Percentiles rank a stretch among this genome's conserved stretches.
Conservation (phyloP, 495 filamentous ascomycete genomes). For the Rostrohypoxylon terebratum region DNA sequence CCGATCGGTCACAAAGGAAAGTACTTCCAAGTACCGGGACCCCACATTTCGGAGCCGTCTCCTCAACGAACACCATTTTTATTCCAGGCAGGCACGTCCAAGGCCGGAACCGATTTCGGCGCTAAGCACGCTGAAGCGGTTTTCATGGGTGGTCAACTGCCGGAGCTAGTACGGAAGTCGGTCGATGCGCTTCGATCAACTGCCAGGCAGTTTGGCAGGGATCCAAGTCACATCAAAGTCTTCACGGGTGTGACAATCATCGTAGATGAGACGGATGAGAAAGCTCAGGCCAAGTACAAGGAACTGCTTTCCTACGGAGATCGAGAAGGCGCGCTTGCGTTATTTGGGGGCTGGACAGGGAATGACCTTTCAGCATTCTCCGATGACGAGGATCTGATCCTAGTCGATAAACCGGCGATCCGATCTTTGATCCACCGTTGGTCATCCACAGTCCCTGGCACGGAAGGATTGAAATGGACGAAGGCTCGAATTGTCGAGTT, state of each 20-base stretch:
- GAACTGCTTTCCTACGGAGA: slow-evolving; percentile 62
- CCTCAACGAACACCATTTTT: slow-evolving; percentile 71
- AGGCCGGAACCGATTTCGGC: slow-evolving; percentile 67
- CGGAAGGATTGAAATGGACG: slow-evolving; percentile 62
- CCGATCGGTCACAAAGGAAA: slow-evolving; percentile 72
- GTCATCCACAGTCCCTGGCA: slow-evolving; percentile 55
- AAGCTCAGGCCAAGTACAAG: slow-evolving; percentile 65
- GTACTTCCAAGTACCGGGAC: slow-evolving; percentile 70
- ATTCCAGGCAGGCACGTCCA: slow-evolving; percentile 68
- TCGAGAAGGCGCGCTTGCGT: slow-evolving; percentile 66
- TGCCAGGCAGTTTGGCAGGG: slow-evolving; percentile 57
- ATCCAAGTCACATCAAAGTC: slow-evolving; percentile 65
- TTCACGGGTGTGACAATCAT: slow-evolving; percentile 64
- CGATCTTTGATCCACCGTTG: slow-evolving; percentile 52
- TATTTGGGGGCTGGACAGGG: slow-evolving; percentile 70
- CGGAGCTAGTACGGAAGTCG: slow-evolving; percentile 60
- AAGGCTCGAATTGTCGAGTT: slow-evolving; percentile 64
- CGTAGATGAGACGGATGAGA: slow-evolving; percentile 65
- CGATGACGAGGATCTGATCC: slow-evolving; percentile 65
- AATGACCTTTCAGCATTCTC: slow-evolving; percentile 63
- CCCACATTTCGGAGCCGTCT: slow-evolving; percentile 68
- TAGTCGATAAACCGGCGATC: slow-evolving; percentile 67
- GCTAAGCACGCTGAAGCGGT: slow-evolving; percentile 68
- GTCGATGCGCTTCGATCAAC: slow-evolving; percentile 64
- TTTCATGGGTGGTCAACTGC: slow-evolving; percentile 63